These are phyloP conservation scores for Tolypocladium amazonense DNA, from an alignment of 2,329 filamentous ascomycete species.

Conservation along the genomic window DNA sequence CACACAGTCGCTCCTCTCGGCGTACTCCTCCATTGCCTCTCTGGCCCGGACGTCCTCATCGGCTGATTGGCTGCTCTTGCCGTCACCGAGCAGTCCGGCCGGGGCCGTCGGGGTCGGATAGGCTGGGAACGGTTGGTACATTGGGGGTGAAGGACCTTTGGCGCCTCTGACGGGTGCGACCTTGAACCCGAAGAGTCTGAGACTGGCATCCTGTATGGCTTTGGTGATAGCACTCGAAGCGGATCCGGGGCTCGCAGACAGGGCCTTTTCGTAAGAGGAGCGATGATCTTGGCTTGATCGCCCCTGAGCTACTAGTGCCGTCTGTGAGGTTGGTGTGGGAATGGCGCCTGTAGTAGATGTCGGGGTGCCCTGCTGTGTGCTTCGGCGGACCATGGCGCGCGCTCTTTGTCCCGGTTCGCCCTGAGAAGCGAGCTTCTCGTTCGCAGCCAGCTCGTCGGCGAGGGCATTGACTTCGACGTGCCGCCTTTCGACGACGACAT, in stretches of 20 bases:
- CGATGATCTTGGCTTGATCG: slow-evolving; percentile 63
- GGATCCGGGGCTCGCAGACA: slow-evolving; percentile 60
- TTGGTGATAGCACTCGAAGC: slow-evolving; percentile 89
- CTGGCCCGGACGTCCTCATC: slow-evolving; percentile 76
- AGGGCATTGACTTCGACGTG: slow-evolving; percentile 95
- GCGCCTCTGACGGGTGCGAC: slow-evolving; percentile 53
- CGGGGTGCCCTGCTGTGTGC: slow-evolving; percentile 66
- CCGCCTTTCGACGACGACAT: slow-evolving; percentile 90
- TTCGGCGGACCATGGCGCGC: slow-evolving; percentile 59
- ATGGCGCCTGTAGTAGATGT: slow-evolving; percentile 60
- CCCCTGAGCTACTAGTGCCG: slow-evolving; percentile 62
- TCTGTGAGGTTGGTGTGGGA: slow-evolving; percentile 55
- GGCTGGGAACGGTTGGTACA: slow-evolving; percentile 73
- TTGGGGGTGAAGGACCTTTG: slow-evolving; percentile 61
- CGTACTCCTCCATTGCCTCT: slow-evolving; percentile 80
- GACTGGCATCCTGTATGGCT: slow-evolving; percentile 85
- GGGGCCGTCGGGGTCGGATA: slow-evolving; percentile 61
- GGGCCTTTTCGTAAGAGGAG: slow-evolving; percentile 65
- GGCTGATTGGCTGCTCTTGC: slow-evolving; percentile 39
- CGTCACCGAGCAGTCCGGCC: slow-evolving; percentile 56
- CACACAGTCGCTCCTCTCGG: slow-evolving; percentile 88
- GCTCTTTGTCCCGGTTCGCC: slow-evolving; percentile 41
- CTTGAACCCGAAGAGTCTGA: slow-evolving; percentile 61
- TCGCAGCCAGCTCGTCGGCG: slow-evolving; percentile 86
- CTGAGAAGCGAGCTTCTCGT: slow-evolving; percentile 48